Percentiles rank a stretch among this genome's conserved stretches.
These are phyloP conservation scores for Saraca asoca DNA, from an alignment of 331 rosid genomes.

Conservation along the genomic window DNA sequence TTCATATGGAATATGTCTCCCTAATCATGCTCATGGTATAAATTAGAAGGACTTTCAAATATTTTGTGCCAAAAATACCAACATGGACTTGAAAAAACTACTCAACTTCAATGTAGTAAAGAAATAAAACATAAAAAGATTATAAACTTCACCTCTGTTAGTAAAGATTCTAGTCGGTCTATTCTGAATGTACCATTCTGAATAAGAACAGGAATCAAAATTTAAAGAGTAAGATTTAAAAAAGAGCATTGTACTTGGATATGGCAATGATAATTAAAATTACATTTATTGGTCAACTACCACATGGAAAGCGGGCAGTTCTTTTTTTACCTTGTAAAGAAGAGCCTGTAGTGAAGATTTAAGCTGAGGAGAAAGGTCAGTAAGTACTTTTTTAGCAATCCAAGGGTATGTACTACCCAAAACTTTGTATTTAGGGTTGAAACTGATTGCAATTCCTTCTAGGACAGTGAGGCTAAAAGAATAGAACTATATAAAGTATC, in stretches of 20 bases:
- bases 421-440: conserved; percentile 85
- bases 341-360: conserved; percentile 70
- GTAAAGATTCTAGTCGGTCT: conserved; percentile 85
- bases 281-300: conserved; percentile 5
- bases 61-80: neutral
- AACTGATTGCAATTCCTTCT: conserved; percentile 84
- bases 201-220: conserved; percentile 32
- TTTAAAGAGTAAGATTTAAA: neutral
- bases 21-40: neutral
- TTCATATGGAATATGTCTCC: conserved; percentile 16
- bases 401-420: conserved; percentile 97
- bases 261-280: conserved; percentile 20
- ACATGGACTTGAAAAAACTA: conserved; percentile 1
- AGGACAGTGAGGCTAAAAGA: conserved; percentile 81
- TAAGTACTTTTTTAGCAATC: conserved; percentile 93
- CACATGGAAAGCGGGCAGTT: conserved; percentile 6
- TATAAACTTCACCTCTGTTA: conserved; percentile 60
- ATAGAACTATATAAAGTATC: conserved; percentile 23
- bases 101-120: neutral
- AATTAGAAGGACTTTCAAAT: neutral
- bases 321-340: conserved; percentile 68
- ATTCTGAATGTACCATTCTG: conserved; percentile 87
- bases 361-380: conserved; percentile 79
- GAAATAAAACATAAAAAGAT: conserved; percentile 2
- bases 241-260: neutral